Conservation (phyloP, 2,329 filamentous ascomycete species). For the Cryphonectria nitschkei region DNA sequence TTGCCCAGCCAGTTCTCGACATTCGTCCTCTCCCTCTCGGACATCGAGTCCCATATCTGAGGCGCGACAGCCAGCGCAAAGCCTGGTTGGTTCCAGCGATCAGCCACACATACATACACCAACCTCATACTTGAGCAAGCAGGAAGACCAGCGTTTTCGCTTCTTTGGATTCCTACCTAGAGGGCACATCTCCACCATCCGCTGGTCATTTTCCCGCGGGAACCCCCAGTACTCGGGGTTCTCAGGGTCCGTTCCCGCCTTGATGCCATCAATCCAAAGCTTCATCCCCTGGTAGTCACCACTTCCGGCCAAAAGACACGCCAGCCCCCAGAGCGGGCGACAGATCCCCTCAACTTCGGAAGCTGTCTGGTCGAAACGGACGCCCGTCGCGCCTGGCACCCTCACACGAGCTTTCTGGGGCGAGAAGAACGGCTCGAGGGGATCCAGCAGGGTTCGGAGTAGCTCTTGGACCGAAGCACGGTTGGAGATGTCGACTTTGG, state of each 20-base stretch:
- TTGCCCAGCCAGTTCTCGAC: conserved; percentile 74
- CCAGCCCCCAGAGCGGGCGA: conserved; percentile 76
- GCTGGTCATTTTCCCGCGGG: conserved; percentile 75
- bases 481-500: conserved; percentile 53
- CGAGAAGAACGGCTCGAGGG: conserved; percentile 73
- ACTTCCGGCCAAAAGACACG: conserved; percentile 70
- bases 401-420: conserved; percentile 66
- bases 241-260: conserved; percentile 71
- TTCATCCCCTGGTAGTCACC: conserved; percentile 65
- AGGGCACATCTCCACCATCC: conserved; percentile 86
- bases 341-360: conserved; percentile 78
- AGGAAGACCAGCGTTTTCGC: conserved; percentile 7
- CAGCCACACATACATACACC: neutral
- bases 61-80: conserved; percentile 73
- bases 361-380: conserved; percentile 76
- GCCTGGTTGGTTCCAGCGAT: conserved; percentile 40
- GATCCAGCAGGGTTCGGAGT: conserved; percentile 67
- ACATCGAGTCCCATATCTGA: conserved; percentile 68
- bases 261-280: conserved; percentile 72
- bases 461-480: conserved; percentile 63
- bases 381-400: conserved; percentile 70
- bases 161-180: conserved; percentile 53
- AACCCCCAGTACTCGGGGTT: conserved; percentile 76
- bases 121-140: neutral
- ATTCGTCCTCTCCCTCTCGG: conserved; percentile 64